phyloP scores from a whole-genome alignment of 805 yeast species.

The Candida stauntonica region DNA sequence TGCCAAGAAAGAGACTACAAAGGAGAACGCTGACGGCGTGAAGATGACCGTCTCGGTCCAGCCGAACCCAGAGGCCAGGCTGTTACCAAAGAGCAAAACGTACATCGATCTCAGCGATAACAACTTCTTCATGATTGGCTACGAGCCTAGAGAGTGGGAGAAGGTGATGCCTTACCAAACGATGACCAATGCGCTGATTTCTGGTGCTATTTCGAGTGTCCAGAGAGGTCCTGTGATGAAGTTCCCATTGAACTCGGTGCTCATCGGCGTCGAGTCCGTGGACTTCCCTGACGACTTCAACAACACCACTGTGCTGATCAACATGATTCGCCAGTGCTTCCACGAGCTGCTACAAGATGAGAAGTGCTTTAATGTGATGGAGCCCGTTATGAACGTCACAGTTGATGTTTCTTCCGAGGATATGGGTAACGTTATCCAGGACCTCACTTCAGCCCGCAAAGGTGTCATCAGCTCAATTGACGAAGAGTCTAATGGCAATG shows the following conservation, averaged over 20 bases:
- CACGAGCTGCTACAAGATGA: constrained; percentile 33
- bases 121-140: constrained; percentile 31
- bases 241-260: constrained; percentile 56
- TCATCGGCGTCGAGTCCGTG: constrained; percentile 46
- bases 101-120: constrained; percentile 31
- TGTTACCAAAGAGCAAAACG: constrained; percentile 25
- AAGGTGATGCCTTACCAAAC: constrained; percentile 46
- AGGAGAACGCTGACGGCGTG: constrained; percentile 23
- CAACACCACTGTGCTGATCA: constrained; percentile 36
- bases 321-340: constrained; percentile 43
- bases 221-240: constrained; percentile 57
- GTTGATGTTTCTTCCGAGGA: constrained; percentile 66
- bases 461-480: constrained; percentile 72
- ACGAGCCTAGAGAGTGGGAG: constrained; percentile 25
- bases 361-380: constrained; percentile 53
- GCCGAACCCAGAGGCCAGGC: constrained; percentile 27
- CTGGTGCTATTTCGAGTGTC: constrained; percentile 57
- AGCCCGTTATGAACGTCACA: constrained; percentile 80
- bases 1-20: constrained; percentile 9
- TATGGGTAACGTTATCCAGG: constrained; percentile 81
- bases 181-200: constrained; percentile 47
- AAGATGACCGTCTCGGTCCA: constrained; percentile 30
- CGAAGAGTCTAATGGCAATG: constrained; percentile 45
- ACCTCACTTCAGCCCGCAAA: constrained; percentile 70
- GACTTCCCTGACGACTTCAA: constrained; percentile 48